Evolutionary conservation across 2,329 filamentous ascomycete genomes (phyloP), one percentile per base, ranked within the genome.

Genomic region (Sarocladium kiliense): DNA sequence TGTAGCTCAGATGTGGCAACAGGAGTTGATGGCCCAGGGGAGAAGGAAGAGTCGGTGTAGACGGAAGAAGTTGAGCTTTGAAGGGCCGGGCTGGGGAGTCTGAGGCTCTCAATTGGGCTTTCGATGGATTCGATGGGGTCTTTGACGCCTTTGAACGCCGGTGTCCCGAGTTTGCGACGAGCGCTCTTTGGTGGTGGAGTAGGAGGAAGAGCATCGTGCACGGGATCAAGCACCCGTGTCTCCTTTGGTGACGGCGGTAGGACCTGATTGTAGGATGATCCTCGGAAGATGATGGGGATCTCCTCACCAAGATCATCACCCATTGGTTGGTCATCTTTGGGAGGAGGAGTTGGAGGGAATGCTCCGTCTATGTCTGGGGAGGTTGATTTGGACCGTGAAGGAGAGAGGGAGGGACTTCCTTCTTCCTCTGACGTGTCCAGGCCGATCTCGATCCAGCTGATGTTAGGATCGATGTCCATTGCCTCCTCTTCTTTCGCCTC

Each of bases 171-270:
- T 11, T 51, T 32, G 3, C 47, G 47, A 12, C 26, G 26, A 11
- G 2, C 9, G 36, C 42, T 54, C 36, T 55, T 47, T 19, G 53
- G 37, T 14, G 53, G 37, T 10, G 53, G 51, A 11, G 36, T 55
- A 19, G 36, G 41, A 37, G 51, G 51, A 19, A 34, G 27, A 3
- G 47, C 27, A 23, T 51, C 47, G 27, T 51, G 3, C 6, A 51
- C 27, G 4, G 47, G 30, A 27, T 51, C 47, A 16, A 51, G 26
- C 10, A 51, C 47, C 5, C 47, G 3, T 9, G 47, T 23, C 27
- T 21, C 16, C 27, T 18, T 30, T 7, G 44, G 14, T 49, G 44
- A n/a, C n/a, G n/a, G n/a, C n/a, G n/a, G 44, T 16, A 49, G 11
- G 26, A n/a, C 27, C 26, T 21, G 16, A 9, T 51, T 27, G 18